Evolutionary conservation across 345 rosid genomes (phyloP).

Genomic region (Syzygium jambos): DNA sequence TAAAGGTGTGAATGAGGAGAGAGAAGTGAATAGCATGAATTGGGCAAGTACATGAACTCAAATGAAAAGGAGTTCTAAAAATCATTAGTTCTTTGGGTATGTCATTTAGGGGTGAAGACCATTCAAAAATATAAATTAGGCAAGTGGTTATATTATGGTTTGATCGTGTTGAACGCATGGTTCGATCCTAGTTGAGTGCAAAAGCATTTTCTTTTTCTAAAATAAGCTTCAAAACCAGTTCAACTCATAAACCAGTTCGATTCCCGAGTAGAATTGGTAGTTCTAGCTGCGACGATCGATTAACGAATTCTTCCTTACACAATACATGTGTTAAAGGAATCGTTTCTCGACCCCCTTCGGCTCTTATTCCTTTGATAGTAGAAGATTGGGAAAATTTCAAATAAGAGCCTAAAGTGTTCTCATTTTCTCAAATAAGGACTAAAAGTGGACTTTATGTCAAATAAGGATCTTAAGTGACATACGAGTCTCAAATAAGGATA

Average conservation of each 20-base stretch:
- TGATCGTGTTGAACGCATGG: not conserved
- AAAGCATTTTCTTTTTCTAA: not conserved
- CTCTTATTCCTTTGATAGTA: too few species aligned
- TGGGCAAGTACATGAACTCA: too few species aligned
- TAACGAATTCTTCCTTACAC: not conserved
- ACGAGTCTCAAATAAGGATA: too few species aligned
- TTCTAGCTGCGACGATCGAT: too few species aligned
- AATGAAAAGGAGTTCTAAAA: too few species aligned
- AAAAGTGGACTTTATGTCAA: too few species aligned
- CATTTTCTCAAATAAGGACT: too few species aligned
- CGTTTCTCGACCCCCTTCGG: not conserved
- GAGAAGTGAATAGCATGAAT: too few species aligned
- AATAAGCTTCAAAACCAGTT: not conserved
- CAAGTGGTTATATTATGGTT: not conserved
- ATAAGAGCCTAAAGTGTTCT: too few species aligned
- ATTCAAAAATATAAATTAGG: not conserved
- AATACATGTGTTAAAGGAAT: not conserved
- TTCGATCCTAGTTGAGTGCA: not conserved
- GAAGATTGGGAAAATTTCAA: not conserved
- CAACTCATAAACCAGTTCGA: not conserved
- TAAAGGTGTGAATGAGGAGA: too few species aligned
- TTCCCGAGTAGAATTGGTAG: accelerated
- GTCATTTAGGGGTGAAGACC: not conserved
- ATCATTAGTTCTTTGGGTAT: too few species aligned
- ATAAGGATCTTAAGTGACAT: too few species aligned